Conservation (phyloP, 768 basidiomycete genomes). For the Pleurotus giganteus region DNA sequence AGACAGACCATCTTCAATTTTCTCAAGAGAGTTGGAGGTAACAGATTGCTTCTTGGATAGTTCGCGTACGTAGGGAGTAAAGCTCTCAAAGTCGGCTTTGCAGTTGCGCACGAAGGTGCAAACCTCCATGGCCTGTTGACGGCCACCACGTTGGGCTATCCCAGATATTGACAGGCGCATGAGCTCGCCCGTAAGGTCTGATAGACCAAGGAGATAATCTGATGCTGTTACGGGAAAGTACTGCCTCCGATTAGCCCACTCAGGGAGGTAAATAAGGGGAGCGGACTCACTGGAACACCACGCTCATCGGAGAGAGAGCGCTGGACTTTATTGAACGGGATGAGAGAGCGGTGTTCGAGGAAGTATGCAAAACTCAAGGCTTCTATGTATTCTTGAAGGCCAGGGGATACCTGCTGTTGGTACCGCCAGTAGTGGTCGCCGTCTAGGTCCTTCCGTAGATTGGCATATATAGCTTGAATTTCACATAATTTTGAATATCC, state of each 20-base stretch:
- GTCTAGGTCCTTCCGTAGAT: constrained; percentile 57
- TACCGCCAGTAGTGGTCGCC: constrained; percentile 78
- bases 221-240: constrained; percentile 72
- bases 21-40: constrained; percentile 83
- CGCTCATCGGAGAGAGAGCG: constrained; percentile 55
- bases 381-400: constrained; percentile 96
- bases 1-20: constrained; percentile 86
- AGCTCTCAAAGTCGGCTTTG: constrained; percentile 79
- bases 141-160: constrained; percentile 64
- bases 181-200: constrained; percentile 94
- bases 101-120: constrained; percentile 73
- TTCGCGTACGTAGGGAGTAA: constrained; percentile 67
- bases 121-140: constrained; percentile 57
- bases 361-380: constrained; percentile 88
- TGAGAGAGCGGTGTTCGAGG: constrained; percentile 64
- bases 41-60: constrained; percentile 87
- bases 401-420: constrained; percentile 69
- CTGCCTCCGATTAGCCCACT: constrained; percentile 35
- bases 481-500: constrained; percentile 64
- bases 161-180: constrained; percentile 94
- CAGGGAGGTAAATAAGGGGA: neutral
- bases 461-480: constrained; percentile 62
- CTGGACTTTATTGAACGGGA: constrained; percentile 70
- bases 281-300: constrained; percentile 58
- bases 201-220: constrained; percentile 90